Evolutionary conservation across 176 grass and related monocot genomes (phyloP).

Genomic region (Coix lacrymajobi): DNA sequence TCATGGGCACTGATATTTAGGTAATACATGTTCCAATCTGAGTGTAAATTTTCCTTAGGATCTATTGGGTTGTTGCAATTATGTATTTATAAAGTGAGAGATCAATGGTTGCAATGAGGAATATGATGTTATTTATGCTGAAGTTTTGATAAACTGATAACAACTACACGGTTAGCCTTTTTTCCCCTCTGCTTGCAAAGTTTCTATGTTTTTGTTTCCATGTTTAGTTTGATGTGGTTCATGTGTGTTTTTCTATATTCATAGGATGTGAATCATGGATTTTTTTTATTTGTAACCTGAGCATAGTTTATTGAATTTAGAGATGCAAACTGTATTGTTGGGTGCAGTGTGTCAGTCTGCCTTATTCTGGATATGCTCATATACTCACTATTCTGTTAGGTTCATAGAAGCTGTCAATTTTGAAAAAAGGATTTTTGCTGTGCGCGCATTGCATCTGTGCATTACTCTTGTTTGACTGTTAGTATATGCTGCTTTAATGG

Average conservation of each 20-base stretch:
- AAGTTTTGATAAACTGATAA: constrained; percentile 5
- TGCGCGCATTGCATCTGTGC: neutral
- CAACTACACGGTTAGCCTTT: neutral
- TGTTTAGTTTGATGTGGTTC: neutral
- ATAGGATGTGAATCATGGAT: neutral
- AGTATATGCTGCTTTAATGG: neutral
- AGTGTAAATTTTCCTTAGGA: neutral
- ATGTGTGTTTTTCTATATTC: neutral
- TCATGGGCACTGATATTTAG: neutral
- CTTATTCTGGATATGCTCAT: constrained; percentile 16
- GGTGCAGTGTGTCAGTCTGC: neutral
- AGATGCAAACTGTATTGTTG: neutral
- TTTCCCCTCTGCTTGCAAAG: neutral
- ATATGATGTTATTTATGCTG: neutral
- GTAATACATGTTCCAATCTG: neutral
- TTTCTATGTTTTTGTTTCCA: neutral
- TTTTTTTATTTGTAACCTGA: neutral
- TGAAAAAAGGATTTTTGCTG: neutral
- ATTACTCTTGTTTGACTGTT: constrained; percentile 1
- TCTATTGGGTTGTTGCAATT: neutral
- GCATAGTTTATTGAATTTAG: neutral
- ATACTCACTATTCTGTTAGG: constrained; percentile 10
- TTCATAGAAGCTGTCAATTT: neutral
- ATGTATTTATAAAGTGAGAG: neutral
- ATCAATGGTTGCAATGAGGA: neutral